Evolutionary conservation across 257 asterid genomes (phyloP).

Genomic region (Ilex aquifolium): DNA sequence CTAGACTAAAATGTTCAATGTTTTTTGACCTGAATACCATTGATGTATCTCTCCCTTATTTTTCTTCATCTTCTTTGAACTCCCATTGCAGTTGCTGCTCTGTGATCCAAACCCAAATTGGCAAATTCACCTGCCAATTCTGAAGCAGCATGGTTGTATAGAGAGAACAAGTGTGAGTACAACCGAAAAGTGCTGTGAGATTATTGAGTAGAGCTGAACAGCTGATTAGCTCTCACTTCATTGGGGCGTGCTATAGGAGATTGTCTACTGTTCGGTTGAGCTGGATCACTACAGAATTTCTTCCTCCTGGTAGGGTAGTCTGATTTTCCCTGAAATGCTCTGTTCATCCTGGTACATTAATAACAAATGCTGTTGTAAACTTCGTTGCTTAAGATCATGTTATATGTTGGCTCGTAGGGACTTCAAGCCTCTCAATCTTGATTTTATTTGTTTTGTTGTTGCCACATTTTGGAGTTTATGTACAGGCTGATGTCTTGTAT

Average conservation of each 20-base stretch:
- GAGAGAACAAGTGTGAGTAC: conserved; percentile 90
- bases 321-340: conserved; percentile 20
- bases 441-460: conserved; percentile 19
- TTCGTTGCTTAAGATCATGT: conserved; percentile 17
- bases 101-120: conserved; percentile 76
- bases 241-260: conserved; percentile 10
- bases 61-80: no score
- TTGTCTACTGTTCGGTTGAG: conserved; percentile 12
- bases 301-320: conserved; percentile 31
- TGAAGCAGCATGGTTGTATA: conserved; percentile 81
- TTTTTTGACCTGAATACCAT: neutral
- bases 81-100: conserved; percentile 55
- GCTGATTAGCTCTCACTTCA: conserved; percentile 48
- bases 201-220: conserved; percentile 94
- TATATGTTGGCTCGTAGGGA: conserved; percentile 24
- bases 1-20: no score
- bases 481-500: conserved; percentile 40
- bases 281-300: conserved; percentile 21
- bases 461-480: conserved; percentile 17
- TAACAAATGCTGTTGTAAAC: conserved; percentile 16
- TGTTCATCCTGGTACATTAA: conserved; percentile 12
- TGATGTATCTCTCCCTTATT: no score
- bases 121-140: conserved; percentile 78
- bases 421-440: conserved; percentile 22
- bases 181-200: conserved; percentile 82